Evolutionary conservation across 2,329 filamentous ascomycete genomes (phyloP).

Genomic region (Eutypa lata): DNA sequence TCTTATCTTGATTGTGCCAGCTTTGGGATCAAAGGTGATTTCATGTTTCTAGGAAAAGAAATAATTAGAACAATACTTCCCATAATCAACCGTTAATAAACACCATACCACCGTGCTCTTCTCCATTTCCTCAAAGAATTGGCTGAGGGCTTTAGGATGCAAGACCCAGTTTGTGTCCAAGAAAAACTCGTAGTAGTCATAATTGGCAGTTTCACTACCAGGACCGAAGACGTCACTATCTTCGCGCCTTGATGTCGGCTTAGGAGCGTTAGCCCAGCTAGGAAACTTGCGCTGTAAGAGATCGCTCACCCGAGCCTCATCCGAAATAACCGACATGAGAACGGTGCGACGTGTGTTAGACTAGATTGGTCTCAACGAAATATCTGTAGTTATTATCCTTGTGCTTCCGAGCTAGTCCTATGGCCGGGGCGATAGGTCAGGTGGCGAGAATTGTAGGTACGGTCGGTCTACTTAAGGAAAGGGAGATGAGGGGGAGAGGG

Average conservation of each 20-base stretch:
- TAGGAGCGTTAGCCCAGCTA: not conserved
- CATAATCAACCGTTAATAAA: not conserved
- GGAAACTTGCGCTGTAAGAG: constrained; percentile 3
- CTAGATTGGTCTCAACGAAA: too few species aligned
- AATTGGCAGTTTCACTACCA: not conserved
- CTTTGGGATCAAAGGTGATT: too few species aligned
- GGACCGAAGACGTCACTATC: not conserved
- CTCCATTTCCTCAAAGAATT: constrained; percentile 14
- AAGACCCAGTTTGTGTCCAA: constrained; percentile 18
- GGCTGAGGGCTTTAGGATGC: constrained; percentile 9
- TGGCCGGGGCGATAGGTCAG: too few species aligned
- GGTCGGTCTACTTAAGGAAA: too few species aligned
- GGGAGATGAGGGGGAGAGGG: too few species aligned
- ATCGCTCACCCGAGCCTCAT: not conserved
- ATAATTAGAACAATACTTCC: not conserved
- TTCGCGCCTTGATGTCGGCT: not conserved
- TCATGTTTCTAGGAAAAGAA: too few species aligned
- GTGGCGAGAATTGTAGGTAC: too few species aligned
- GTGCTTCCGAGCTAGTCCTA: too few species aligned
- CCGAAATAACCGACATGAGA: not conserved
- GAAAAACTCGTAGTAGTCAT: constrained; percentile 12
- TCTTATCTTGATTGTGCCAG: too few species aligned
- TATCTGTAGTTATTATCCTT: too few species aligned
- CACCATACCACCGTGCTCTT: constrained; percentile 8
- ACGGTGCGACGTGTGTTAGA: not conserved